Evolutionary conservation across 345 rosid genomes (phyloP).

Genomic region (Moringa oleifera): DNA sequence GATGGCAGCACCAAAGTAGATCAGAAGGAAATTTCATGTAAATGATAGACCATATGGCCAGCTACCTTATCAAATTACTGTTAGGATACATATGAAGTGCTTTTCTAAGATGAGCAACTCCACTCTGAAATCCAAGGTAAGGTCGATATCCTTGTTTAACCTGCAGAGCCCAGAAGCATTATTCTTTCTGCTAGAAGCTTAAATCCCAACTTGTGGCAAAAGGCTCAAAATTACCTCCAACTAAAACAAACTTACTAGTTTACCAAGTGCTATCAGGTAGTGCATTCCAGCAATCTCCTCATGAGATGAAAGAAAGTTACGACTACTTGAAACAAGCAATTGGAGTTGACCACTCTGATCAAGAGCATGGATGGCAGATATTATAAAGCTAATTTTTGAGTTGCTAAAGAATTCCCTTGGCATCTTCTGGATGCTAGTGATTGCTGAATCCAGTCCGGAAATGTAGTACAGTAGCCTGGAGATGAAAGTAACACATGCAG

Average conservation of each 20-base stretch:
- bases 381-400: slow-evolving; percentile 62
- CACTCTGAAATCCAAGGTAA: slow-evolving; percentile 60
- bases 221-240: slow-evolving; percentile 1
- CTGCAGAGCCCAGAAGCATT: slow-evolving; percentile 36
- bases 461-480: slow-evolving; percentile 69
- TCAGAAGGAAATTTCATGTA: neutral
- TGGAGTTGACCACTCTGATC: slow-evolving; percentile 64
- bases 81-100: slow-evolving; percentile 75
- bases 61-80: slow-evolving; percentile 71
- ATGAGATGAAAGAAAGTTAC: slow-evolving; percentile 38
- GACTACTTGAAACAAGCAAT: slow-evolving; percentile 52
- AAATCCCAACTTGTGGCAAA: neutral
- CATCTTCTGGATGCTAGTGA: slow-evolving; percentile 69
- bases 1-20: neutral
- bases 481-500: slow-evolving; percentile 70
- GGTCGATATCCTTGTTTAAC: slow-evolving; percentile 57
- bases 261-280: slow-evolving; percentile 65
- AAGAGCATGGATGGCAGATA: slow-evolving; percentile 72
- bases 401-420: slow-evolving; percentile 59
- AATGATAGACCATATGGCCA: too few species aligned
- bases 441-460: slow-evolving; percentile 68
- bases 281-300: slow-evolving; percentile 66
- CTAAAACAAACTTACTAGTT: slow-evolving; percentile 51
- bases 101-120: slow-evolving; percentile 68
- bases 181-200: neutral